Evolutionary conservation across 148 eudicot species (phyloP).

Genomic region (Limonium bicolor): DNA sequence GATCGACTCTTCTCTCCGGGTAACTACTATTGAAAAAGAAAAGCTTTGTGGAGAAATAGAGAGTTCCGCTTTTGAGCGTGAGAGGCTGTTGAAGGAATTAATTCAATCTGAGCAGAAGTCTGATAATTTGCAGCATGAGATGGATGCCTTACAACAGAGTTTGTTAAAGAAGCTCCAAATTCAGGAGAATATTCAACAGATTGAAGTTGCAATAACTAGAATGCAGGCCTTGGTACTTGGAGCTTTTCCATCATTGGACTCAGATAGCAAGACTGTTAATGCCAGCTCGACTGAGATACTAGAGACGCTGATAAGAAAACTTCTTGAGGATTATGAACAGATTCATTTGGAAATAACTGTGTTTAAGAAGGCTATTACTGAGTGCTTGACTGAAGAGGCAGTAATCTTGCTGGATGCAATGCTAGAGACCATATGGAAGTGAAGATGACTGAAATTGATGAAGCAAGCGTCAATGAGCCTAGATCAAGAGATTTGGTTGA

Average conservation of each 20-base stretch:
- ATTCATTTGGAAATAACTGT: conserved; percentile 12
- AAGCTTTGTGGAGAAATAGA: conserved; percentile 28
- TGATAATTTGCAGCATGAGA: conserved; percentile 35
- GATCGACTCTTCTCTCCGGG: conserved; percentile 35
- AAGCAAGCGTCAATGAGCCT: conserved; percentile 12
- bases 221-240: conserved; percentile 35
- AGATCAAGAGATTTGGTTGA: conserved; percentile 14
- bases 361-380: conserved; percentile 1
- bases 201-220: conserved; percentile 46
- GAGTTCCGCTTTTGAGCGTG: conserved; percentile 33
- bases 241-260: conserved; percentile 30
- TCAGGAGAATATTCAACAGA: conserved; percentile 28
- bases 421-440: too few species aligned
- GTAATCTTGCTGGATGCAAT: conserved; percentile 4
- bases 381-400: conserved; percentile 5
- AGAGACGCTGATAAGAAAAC: conserved; percentile 40
- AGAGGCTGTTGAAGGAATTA: conserved; percentile 24
- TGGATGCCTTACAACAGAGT: conserved; percentile 24
- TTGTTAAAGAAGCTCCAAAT: conserved; percentile 23
- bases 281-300: conserved; percentile 22
- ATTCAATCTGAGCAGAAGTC: conserved; percentile 21
- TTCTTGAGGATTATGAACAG: conserved; percentile 23
- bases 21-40: conserved; percentile 38
- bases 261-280: conserved; percentile 27
- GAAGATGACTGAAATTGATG: conserved; percentile 10